These are phyloP conservation scores for Apophysomyces elegans DNA, from an alignment of 371 early-diverging fungal species.

Conservation along the genomic window DNA sequence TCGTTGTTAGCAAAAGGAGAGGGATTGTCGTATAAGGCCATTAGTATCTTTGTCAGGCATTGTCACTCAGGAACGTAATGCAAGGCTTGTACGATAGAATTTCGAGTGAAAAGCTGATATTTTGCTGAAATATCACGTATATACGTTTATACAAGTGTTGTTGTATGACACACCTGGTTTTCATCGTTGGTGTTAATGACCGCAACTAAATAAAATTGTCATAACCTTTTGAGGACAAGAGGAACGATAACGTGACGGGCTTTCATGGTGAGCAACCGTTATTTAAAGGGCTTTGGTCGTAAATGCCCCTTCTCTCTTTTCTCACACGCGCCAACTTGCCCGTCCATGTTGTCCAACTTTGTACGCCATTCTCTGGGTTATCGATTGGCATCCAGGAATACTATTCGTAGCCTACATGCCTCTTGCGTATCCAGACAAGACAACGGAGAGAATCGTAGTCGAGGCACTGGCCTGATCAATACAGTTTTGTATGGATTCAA, in stretches of 20 bases:
- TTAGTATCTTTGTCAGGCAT: too few relatives aligned
- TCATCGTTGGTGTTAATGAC: too few relatives aligned
- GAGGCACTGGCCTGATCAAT: constrained; percentile 53
- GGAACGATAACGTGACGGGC: neutral
- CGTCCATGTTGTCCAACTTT: neutral
- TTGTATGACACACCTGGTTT: too few relatives aligned
- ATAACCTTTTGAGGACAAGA: neutral
- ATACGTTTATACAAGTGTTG: too few relatives aligned
- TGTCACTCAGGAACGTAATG: neutral
- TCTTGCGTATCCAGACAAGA: constrained; percentile 1
- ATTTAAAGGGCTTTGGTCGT: neutral
- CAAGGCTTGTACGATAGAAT: neutral
- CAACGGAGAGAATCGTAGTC: constrained; percentile 13
- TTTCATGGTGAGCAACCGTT: neutral
- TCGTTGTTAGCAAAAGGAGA: too few relatives aligned
- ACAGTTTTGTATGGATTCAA: constrained; percentile 70
- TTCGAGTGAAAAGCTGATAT: too few relatives aligned
- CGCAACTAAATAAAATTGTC: too few relatives aligned
- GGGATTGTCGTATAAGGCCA: too few relatives aligned
- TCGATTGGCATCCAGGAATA: neutral
- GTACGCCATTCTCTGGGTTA: neutral
- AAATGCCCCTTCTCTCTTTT: neutral
- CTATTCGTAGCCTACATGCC: neutral
- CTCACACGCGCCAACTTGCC: neutral
- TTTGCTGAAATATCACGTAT: too few relatives aligned